phyloP scores from a whole-genome alignment of 2,329 filamentous ascomycete genomes.

The Pseudogymnoascus sp. region DNA sequence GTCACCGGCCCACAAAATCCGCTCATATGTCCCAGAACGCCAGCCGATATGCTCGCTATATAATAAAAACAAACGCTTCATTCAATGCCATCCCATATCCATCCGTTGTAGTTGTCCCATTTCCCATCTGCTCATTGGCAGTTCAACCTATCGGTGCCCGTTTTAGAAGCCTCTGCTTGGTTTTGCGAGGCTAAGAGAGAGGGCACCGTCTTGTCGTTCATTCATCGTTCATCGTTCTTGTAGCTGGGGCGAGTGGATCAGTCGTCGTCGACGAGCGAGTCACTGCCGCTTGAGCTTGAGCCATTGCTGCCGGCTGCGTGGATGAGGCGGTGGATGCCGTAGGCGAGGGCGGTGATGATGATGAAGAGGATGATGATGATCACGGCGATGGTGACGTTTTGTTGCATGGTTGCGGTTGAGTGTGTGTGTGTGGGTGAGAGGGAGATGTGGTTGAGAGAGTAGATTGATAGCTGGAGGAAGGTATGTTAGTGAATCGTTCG shows the following conservation, averaged over 20 bases:
- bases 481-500: background rate
- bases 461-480: background rate
- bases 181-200: background rate
- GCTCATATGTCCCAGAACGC: background rate
- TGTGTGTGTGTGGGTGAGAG: background rate
- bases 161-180: background rate
- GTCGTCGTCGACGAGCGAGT: slow-evolving; percentile 6
- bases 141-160: background rate
- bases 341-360: slow-evolving; percentile 52
- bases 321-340: slow-evolving; percentile 58
- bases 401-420: slow-evolving; percentile 44
- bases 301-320: slow-evolving; percentile 34
- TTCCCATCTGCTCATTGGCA: background rate
- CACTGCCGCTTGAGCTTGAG: slow-evolving; percentile 15
- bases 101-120: background rate
- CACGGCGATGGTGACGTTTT: slow-evolving; percentile 62
- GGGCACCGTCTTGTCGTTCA: background rate
- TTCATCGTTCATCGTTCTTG: background rate
- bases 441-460: background rate
- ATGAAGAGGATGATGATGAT: slow-evolving; percentile 62
- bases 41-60: slow-evolving; percentile 7
- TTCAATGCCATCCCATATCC: background rate
- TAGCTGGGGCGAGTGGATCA: background rate
- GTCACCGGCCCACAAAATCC: background rate
- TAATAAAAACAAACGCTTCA: slow-evolving; percentile 1